Base-by-base conservation (phyloP, 1,284 basidiomycete genomes). In the Hymenochaete sp. region DNA sequence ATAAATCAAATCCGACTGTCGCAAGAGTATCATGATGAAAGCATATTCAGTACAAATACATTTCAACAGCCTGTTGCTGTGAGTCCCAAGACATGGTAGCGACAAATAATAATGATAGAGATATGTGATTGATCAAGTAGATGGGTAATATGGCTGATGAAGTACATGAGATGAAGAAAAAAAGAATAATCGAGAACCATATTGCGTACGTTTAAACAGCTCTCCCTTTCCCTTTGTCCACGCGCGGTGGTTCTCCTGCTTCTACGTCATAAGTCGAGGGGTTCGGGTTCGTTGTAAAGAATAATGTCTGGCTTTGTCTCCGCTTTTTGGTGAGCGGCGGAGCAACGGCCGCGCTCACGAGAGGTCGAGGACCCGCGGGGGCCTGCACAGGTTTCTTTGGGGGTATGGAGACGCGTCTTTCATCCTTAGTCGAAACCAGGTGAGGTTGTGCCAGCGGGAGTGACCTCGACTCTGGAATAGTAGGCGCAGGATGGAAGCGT, bases 191-290 rank as follows among this genome's bases (percentile, higher is more conserved):
- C 6, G 24, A 26, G 24, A 25, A 19, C 21, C 38, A 14, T 26
- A 3, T 24, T 3, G 19, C n/a, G 16, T 39, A 8, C 4, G 4
- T 14, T 19, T 38, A 22, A 25, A 45, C 38, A 6, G 45, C 45
- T 25, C 45, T 21, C 27, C 14, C 45, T 29, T 47, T 47, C 29
- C 45, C 45, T 14, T 47, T 47, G 18, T 42, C 45, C 5, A 24
- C 27, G 19, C 45, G 31, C 11, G 38, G 45, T n/a, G 29, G 24
- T 5, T 37, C 11, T 40, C 38, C 13, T 6, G 19, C n/a, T 40
- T 22, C 32, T 36, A 24, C 9, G 21, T 47, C 24, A 5, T 6
- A 27, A 14, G 16, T 36, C 16, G 33, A 27, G 19, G 39, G 38
- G 25, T 27, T 31, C 3, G 29, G 29, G 29, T 47, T 47, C 22